These are phyloP conservation scores for Baorangia bicolor DNA, from an alignment of 768 basidiomycete genomes.

Conservation along the genomic window DNA sequence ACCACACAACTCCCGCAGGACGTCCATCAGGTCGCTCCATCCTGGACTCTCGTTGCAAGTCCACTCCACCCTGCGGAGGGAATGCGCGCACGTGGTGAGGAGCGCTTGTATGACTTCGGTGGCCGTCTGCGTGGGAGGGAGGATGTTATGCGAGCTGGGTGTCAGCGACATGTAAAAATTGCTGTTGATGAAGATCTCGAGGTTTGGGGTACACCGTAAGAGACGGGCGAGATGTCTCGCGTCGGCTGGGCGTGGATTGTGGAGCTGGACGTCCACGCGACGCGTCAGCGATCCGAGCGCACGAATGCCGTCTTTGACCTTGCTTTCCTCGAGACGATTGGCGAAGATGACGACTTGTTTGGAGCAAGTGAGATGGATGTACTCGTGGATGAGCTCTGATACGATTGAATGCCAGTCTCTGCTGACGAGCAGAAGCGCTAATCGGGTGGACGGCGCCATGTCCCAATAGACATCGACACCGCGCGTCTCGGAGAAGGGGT, in stretches of 20 bases:
- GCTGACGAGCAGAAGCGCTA: conserved; percentile 36
- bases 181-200: conserved; percentile 43
- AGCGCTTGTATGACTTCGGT: conserved; percentile 36
- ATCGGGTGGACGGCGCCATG: conserved; percentile 30
- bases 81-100: conserved; percentile 29
- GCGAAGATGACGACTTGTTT: conserved; percentile 36
- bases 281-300: conserved; percentile 40
- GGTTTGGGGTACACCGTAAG: conserved; percentile 42
- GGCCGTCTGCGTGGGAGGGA: conserved; percentile 29
- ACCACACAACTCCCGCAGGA: conserved; percentile 35
- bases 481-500: conserved; percentile 39
- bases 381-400: conserved; percentile 41
- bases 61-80: conserved; percentile 47
- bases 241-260: conserved; percentile 27
- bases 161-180: conserved; percentile 33
- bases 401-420: conserved; percentile 38
- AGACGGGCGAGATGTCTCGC: conserved; percentile 34
- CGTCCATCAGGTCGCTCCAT: conserved; percentile 37
- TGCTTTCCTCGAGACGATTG: conserved; percentile 35
- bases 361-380: conserved; percentile 38
- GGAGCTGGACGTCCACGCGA: conserved; percentile 43
- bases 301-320: conserved; percentile 16
- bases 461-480: conserved; percentile 33
- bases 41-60: conserved; percentile 43
- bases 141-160: conserved; percentile 17